phyloP scores from a whole-genome alignment of 305 asterid genomes.

The Fraxinus paxiana region DNA sequence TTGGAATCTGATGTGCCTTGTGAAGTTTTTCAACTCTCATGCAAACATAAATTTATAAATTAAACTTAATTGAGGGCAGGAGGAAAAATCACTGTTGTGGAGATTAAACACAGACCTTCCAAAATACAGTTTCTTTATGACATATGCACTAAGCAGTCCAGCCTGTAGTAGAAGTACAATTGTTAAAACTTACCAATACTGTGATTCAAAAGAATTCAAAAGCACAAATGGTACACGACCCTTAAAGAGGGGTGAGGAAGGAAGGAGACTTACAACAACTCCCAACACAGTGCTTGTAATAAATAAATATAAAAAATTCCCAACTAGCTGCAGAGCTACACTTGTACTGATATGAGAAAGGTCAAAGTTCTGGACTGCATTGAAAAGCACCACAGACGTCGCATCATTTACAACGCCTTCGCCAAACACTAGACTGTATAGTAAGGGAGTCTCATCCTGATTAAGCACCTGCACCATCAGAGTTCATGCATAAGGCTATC shows the following conservation, averaged over 20 bases:
- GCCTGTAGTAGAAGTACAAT: slow-evolving; percentile 35
- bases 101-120: slow-evolving; percentile 48
- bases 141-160: slow-evolving; percentile 65
- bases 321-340: slow-evolving; percentile 42
- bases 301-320: slow-evolving; percentile 51
- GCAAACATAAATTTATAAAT: slow-evolving; percentile 1
- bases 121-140: slow-evolving; percentile 66
- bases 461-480: slow-evolving; percentile 45
- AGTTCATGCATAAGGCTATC: slow-evolving; percentile 15
- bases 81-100: not conserved
- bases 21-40: not conserved
- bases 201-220: slow-evolving; percentile 1
- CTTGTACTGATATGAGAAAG: slow-evolving; percentile 38
- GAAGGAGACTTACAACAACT: slow-evolving; percentile 41
- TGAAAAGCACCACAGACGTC: slow-evolving; percentile 67
- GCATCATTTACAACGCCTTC: slow-evolving; percentile 70
- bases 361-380: slow-evolving; percentile 62
- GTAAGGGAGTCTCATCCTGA: slow-evolving; percentile 60
- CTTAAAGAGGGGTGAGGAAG: not conserved
- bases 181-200: slow-evolving; percentile 15
- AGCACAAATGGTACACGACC: not conserved
- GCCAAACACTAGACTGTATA: slow-evolving; percentile 59
- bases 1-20: not conserved
- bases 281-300: slow-evolving; percentile 53
- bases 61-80: not conserved